phyloP scores from a whole-genome alignment of 768 basidiomycete species.

The Tulasnella sp. region DNA sequence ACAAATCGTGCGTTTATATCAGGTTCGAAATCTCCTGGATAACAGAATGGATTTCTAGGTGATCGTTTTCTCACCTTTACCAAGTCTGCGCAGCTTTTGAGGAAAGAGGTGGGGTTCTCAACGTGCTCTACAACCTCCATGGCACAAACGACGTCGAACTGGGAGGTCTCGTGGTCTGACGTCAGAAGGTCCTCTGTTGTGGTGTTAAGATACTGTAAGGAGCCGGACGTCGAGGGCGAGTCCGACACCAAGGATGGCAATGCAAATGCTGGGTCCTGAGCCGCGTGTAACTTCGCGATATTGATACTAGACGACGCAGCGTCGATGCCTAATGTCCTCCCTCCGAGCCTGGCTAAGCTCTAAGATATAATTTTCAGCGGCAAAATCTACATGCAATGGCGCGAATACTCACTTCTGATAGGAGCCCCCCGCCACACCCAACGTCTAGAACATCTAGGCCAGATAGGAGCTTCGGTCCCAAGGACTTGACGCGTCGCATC shows the following conservation, averaged over 20 bases:
- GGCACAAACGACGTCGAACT: slow-evolving; percentile 87
- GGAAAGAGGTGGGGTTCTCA: slow-evolving; percentile 76
- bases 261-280: slow-evolving; percentile 55
- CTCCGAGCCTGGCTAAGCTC: slow-evolving; percentile 83
- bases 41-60: too few species aligned
- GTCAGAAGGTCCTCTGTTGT: slow-evolving; percentile 62
- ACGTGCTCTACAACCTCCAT: slow-evolving; percentile 99
- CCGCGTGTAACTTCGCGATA: slow-evolving; percentile 74
- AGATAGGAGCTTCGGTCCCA: slow-evolving; percentile 33
- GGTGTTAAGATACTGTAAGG: slow-evolving; percentile 56
- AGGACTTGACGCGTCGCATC: slow-evolving; percentile 20
- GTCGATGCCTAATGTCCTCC: slow-evolving; percentile 76
- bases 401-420: slow-evolving; percentile 63
- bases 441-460: slow-evolving; percentile 76
- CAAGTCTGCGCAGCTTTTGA: slow-evolving; percentile 68
- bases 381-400: background rate
- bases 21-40: background rate
- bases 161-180: slow-evolving; percentile 32
- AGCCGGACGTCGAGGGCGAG: slow-evolving; percentile 4
- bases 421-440: slow-evolving; percentile 89
- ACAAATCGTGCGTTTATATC: background rate
- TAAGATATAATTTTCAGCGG: slow-evolving; percentile 27
- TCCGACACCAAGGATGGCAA: slow-evolving; percentile 19
- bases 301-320: slow-evolving; percentile 79
- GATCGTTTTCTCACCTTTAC: slow-evolving; percentile 87